These are phyloP conservation scores for Schizonepeta tenuifolia DNA, from an alignment of 257 asterid genomes.

Conservation along the genomic window DNA sequence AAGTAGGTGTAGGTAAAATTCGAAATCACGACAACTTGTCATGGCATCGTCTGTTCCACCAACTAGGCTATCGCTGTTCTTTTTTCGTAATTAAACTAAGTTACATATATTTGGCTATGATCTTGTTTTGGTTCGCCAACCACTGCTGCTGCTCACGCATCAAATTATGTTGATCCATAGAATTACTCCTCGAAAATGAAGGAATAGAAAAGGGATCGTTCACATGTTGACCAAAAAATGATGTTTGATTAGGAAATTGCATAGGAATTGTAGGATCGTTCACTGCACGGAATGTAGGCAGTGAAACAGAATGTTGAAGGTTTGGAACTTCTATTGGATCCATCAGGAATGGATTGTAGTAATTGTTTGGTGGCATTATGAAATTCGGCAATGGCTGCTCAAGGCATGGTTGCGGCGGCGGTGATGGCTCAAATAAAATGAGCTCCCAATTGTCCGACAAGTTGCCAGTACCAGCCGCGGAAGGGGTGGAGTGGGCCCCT, in stretches of 20 bases:
- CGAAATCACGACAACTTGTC: background rate
- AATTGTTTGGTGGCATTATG: slow-evolving; percentile 27
- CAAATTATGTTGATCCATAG: slow-evolving; percentile 45
- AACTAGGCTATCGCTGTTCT: background rate
- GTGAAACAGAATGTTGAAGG: background rate
- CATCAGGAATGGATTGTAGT: slow-evolving; percentile 73
- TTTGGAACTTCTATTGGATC: slow-evolving; percentile 36
- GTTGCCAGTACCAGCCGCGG: slow-evolving; percentile 5
- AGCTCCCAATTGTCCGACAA: slow-evolving; percentile 49
- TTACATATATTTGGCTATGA: slow-evolving; percentile 62
- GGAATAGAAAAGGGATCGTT: slow-evolving; percentile 54
- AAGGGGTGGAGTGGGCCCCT: background rate
- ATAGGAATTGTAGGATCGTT: slow-evolving; percentile 41
- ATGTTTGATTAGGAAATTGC: slow-evolving; percentile 25
- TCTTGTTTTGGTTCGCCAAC: slow-evolving; percentile 72
- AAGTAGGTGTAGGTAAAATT: background rate
- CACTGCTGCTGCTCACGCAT: slow-evolving; percentile 60
- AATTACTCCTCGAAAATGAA: slow-evolving; percentile 31
- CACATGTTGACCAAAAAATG: slow-evolving; percentile 28
- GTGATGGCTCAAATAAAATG: slow-evolving; percentile 35
- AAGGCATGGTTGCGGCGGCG: background rate
- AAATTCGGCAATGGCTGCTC: background rate
- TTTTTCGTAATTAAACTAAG: slow-evolving; percentile 28
- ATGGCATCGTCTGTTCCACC: background rate
- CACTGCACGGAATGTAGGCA: slow-evolving; percentile 48